A percentile compares a stretch with the other conserved stretches of the same genome.
phyloP scores from a whole-genome alignment of 2,329 filamentous ascomycete species.

The Sodiomyces alkalinus region DNA sequence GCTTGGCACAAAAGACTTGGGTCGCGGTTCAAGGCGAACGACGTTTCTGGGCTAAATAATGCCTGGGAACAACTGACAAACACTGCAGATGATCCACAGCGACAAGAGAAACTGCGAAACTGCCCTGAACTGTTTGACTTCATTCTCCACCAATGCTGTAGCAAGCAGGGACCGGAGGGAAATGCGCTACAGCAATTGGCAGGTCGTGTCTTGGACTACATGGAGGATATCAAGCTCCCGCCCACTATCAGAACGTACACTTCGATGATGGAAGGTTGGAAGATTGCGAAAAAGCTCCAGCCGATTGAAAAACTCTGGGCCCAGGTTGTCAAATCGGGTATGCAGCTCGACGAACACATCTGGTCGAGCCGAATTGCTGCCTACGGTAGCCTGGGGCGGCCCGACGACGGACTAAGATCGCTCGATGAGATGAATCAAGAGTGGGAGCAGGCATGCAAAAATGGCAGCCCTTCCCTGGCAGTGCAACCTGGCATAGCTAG shows the following conservation, averaged over 20 bases:
- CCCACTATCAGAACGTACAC: constrained; percentile 56
- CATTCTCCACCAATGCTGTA: constrained; percentile 24
- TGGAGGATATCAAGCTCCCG: constrained; percentile 30
- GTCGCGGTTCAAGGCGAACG: constrained; percentile 3
- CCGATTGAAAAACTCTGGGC: constrained; percentile 53
- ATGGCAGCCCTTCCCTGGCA: constrained; percentile 15
- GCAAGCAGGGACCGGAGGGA: constrained; percentile 3
- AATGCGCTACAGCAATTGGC: too few relatives aligned
- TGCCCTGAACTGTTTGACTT: constrained; percentile 22
- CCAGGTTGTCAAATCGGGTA: constrained; percentile 39
- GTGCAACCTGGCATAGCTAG: constrained; percentile 46
- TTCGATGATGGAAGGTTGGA: constrained; percentile 57
- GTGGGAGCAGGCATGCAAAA: constrained; percentile 33
- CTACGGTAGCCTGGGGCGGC: constrained; percentile 39
- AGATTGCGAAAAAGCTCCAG: constrained; percentile 38
- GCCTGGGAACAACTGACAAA: constrained; percentile 17
- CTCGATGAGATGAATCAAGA: constrained; percentile 49
- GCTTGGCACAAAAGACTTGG: constrained; percentile 6
- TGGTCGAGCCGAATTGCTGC: constrained; percentile 60
- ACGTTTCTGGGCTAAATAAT: constrained; percentile 1
- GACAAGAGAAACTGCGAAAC: constrained; percentile 15
- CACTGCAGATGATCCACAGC: constrained; percentile 10
- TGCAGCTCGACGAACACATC: constrained; percentile 45
- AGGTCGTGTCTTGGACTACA: constrained; percentile 21
- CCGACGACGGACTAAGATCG: constrained; percentile 42